These are phyloP conservation scores for Gaultheria prostrata DNA, from an alignment of 148 eudicot species.

Conservation along the genomic window DNA sequence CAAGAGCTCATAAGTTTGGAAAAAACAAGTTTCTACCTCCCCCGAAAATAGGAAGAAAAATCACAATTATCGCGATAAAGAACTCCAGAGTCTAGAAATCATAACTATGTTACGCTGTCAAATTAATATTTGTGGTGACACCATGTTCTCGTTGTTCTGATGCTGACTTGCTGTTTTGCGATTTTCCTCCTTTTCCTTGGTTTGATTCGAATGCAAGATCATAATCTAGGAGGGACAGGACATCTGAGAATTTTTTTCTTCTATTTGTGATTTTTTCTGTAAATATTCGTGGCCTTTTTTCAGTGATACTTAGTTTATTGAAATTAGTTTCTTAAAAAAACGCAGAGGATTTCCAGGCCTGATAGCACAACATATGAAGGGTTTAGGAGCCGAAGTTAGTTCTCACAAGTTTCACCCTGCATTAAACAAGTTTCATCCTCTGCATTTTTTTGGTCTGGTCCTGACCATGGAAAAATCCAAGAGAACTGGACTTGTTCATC, in stretches of 20 bases:
- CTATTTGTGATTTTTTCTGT: slow-evolving; percentile 4
- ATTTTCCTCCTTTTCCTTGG: not conserved
- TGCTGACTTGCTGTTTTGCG: not conserved
- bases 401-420: slow-evolving; percentile 61
- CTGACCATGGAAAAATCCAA: slow-evolving; percentile 39
- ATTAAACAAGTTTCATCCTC: slow-evolving; percentile 63
- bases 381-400: slow-evolving; percentile 84
- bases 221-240: not conserved
- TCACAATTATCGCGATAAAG: not conserved
- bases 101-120: not conserved
- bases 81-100: not conserved
- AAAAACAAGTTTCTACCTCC: too few species aligned
- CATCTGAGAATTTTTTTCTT: not conserved
- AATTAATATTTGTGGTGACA: not conserved
- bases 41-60: too few species aligned
- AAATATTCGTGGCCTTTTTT: not conserved
- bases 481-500: slow-evolving; percentile 53
- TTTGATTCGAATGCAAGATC: not conserved
- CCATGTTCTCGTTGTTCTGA: not conserved
- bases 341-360: slow-evolving; percentile 64
- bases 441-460: slow-evolving; percentile 66
- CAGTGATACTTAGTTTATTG: slow-evolving; percentile 6
- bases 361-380: slow-evolving; percentile 53
- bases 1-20: not conserved
- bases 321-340: not conserved